A percentile compares a stretch with the other conserved stretches of the same genome.
Conservation (phyloP, 2,329 filamentous ascomycete species). For the Apiospora phragmitis region DNA sequence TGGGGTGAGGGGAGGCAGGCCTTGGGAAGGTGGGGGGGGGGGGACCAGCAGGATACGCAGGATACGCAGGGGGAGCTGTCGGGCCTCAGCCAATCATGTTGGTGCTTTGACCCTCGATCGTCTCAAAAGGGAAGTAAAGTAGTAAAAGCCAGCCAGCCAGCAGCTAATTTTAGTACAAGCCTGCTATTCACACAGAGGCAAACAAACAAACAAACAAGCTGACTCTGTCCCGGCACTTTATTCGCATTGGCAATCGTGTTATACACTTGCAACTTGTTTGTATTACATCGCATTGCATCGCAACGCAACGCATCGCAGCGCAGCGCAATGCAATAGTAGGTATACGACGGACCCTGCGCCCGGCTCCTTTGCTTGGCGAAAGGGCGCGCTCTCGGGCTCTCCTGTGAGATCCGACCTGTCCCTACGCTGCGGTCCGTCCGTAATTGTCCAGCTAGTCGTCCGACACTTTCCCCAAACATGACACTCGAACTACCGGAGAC, state of each 20-base stretch:
- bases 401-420: conserved; percentile 2
- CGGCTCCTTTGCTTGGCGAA: not conserved
- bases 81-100: not conserved
- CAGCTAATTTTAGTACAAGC: not conserved
- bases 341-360: not conserved
- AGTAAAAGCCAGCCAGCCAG: not conserved
- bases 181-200: not conserved
- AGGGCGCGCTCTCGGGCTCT: conserved; percentile 2
- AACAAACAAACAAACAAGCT: not conserved
- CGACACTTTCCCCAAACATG: conserved; percentile 14
- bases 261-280: not conserved
- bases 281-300: not conserved
- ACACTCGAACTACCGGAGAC: conserved; percentile 8
- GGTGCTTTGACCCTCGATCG: not conserved
- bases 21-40: too few relatives aligned
- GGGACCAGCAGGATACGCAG: too few relatives aligned
- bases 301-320: not conserved
- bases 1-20: too few relatives aligned
- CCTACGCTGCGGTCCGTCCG: not conserved
- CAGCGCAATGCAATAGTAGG: not conserved
- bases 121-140: not conserved
- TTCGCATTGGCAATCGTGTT: not conserved
- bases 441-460: conserved; percentile 10
- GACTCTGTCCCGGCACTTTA: not conserved
- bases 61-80: not conserved